Percentiles rank a stretch among this genome's conserved stretches.
Evolutionary conservation across 2,329 filamentous ascomycete species (phyloP).

Genomic region (Nothopassalora personata): DNA sequence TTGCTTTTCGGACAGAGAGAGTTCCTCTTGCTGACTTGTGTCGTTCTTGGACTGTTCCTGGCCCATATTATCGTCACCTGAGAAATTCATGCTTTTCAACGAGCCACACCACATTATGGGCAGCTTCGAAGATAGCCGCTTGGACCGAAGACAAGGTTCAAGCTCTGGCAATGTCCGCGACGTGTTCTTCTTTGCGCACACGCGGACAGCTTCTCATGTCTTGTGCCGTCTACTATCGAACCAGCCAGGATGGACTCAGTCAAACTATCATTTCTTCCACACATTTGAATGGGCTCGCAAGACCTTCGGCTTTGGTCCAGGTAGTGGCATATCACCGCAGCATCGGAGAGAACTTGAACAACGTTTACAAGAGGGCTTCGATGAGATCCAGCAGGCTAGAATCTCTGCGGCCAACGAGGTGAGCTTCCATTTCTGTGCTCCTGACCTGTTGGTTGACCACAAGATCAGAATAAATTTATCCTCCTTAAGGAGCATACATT

Average conservation of each 20-base stretch:
- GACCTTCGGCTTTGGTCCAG: neutral
- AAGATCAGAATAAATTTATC: neutral
- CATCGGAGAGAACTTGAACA: neutral
- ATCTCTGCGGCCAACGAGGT: neutral
- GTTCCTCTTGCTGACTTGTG: too few species aligned
- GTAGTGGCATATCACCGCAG: neutral
- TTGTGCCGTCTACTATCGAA: slow-evolving; percentile 2
- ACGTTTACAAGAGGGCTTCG: neutral
- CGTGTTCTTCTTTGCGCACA: slow-evolving; percentile 2
- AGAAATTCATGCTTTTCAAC: neutral
- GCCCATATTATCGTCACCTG: too few species aligned
- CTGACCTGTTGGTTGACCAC: neutral
- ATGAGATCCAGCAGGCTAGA: neutral
- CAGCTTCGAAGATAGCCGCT: neutral
- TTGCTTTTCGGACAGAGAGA: too few species aligned
- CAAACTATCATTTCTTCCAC: slow-evolving; percentile 5
- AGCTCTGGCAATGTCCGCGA: neutral
- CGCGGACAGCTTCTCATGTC: slow-evolving; percentile 1
- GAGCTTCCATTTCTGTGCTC: neutral
- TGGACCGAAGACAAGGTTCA: neutral
- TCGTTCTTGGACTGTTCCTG: too few species aligned
- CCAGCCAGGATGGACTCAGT: neutral
- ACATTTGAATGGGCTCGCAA: neutral
- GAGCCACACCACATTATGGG: neutral
- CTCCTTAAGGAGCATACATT: slow-evolving; percentile 4